Conservation (phyloP, 73 alveolate species). For the Paramecium pentaurelia region DNA sequence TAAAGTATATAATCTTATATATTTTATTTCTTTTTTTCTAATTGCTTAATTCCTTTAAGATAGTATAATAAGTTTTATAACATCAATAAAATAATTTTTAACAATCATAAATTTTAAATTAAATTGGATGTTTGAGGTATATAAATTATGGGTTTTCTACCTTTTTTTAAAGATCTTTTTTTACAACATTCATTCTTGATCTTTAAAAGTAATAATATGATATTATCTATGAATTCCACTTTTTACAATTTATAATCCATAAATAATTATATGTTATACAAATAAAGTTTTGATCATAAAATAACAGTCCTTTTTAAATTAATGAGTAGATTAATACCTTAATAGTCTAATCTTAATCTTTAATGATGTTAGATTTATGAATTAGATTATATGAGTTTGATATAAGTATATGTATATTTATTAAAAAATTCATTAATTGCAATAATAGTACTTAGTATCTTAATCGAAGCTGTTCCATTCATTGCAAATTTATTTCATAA, state of each 20-base stretch:
- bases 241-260: not conserved
- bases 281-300: not conserved
- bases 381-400: not conserved
- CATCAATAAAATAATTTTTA: not conserved
- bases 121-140: not conserved
- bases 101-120: not conserved
- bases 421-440: not conserved
- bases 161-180: not conserved
- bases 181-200: not conserved
- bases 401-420: not conserved
- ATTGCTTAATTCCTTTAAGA: not conserved
- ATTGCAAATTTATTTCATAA: not conserved
- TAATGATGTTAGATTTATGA: not conserved
- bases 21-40: not conserved
- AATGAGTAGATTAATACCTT: not conserved
- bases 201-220: not conserved
- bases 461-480: constrained; percentile 4
- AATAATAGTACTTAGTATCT: not conserved
- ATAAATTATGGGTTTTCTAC: not conserved
- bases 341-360: not conserved
- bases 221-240: not conserved
- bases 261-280: not conserved
- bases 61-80: not conserved
- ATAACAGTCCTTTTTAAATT: not conserved
- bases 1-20: not conserved